phyloP scores from a whole-genome alignment of 1,284 basidiomycete species.

The Apiotrichum akiyoshidainum region DNA sequence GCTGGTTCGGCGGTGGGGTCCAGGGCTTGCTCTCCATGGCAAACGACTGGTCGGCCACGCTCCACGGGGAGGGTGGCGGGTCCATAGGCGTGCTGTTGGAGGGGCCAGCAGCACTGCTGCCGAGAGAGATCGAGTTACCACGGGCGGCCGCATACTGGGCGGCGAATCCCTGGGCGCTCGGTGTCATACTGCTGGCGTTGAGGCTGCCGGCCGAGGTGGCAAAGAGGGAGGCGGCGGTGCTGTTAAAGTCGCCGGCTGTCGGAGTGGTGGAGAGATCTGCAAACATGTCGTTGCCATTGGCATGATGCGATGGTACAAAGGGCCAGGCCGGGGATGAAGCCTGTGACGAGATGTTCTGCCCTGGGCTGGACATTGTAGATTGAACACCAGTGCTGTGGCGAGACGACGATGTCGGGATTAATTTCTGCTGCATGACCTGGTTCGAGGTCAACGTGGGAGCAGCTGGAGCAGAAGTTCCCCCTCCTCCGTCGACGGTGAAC shows the following conservation, averaged over 20 bases:
- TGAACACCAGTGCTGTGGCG: background rate
- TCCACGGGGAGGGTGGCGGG: conserved; percentile 33
- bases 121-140: background rate
- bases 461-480: conserved; percentile 4
- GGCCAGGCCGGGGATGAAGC: conserved; percentile 8
- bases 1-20: background rate
- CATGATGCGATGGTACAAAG: background rate
- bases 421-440: conserved; percentile 11
- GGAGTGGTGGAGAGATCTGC: conserved; percentile 14
- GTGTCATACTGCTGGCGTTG: conserved; percentile 14
- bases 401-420: background rate
- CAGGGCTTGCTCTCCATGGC: conserved; percentile 7
- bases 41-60: conserved; percentile 3
- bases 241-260: conserved; percentile 7
- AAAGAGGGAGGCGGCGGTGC: conserved; percentile 5
- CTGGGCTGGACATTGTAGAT: background rate
- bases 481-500: conserved; percentile 48
- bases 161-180: conserved; percentile 15
- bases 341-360: background rate
- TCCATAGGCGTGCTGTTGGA: conserved; percentile 26
- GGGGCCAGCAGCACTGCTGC: background rate
- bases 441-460: conserved; percentile 26
- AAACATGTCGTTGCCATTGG: conserved; percentile 5
- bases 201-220: conserved; percentile 12
- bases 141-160: conserved; percentile 16